Evolutionary conservation across 2,329 filamentous ascomycete species (phyloP), one percentile per base, ranked within the genome.

Genomic region (Chalara sp.): DNA sequence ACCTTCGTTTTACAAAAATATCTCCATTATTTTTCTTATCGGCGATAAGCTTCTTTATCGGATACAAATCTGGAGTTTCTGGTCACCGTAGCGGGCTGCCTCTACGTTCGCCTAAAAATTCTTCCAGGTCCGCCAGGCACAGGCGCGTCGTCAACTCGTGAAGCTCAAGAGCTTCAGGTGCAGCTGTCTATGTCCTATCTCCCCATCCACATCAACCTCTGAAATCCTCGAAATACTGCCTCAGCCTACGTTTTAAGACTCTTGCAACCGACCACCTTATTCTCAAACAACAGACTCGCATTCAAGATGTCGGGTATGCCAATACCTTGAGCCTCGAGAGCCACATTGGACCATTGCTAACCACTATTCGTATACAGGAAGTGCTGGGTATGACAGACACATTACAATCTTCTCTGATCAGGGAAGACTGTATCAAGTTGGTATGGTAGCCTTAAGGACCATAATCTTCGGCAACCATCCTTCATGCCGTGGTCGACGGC

Each of bases 371-470:
- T 52, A 50, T 56, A 64, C 65, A 89, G 86, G 85, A 72, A 87
- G 83, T 74, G 86, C 88, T 73, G 91, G 89, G 67, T 97, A 95
- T 75, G 93, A 99, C 75, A 84, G 93, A 78, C 93, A 99, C 75
- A 99, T 99, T 67, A 99, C 93, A 69, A 97, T 99, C 79, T 99
- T 99, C 78, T 96, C 93, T 56, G 93, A 99, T 72, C 91, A 96
- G 75, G 93, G 93, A 67, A 85, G 93, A 70, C 79, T 99, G 70
- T 99, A 97, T 72, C 93, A 99, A 96, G 93, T 99, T 72, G 93
- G 93, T 97, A 81, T 67, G 90, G 21, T 21, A 21, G 21, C 21
- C 21, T 21, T 21, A 21, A 21, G 21, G 21, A 21, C 21, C 21
- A 21, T 21, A 21, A 21, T 21, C 21, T 21, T 21, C 21, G 21